Evolutionary conservation across 177 flowering plant genomes (phyloP), one percentile per base, ranked within the genome.

Genomic region (Vitis hybrid): DNA sequence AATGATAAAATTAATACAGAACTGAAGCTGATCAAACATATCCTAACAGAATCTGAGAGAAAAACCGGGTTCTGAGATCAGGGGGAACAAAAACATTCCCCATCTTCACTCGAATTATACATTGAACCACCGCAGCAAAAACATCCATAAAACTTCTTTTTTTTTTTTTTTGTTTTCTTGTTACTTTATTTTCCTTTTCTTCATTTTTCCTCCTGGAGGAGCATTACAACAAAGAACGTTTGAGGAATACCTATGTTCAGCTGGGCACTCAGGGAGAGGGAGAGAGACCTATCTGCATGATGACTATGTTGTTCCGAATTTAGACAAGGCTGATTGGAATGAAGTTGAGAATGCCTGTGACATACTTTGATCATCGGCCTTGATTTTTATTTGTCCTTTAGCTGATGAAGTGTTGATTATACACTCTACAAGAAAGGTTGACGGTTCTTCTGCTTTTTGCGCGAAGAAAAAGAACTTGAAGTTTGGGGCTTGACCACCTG

Each of bases 391-490:
- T 57, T 84, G 91, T 49, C 93, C 93, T 84, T 90, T 88, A 24
- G 88, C 84, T 10, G 97, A 79, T 27, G 97, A 85, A 24, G 97
- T 84, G 81, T 88, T 96, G 75, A 94, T 85, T 64, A 92, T 64
- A 65, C 98, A 96, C 78, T 96, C 95, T 56, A 92, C 94, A 18
- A 94, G 95, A 77, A 78, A 95, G 3, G 70, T 77, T 3, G 95
- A 84, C 8, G 87, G 50, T 30, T 85, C 95, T 71, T 91, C 92
- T 59, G 85, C 90, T 63, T 89, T 90, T 63, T 95, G 98, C 24
- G 97, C 98, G 74, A 84, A 92, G 89, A 95, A 95, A 82, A 95
- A 95, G 83, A 91, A 93, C 85, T 92, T 95, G 82, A 91, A 88
- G 77, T 89, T 91, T 15, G 99, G 98, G 41, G 97, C 72, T 81